Evolutionary conservation across 345 rosid genomes (phyloP).

Genomic region (Reutealis trisperma): DNA sequence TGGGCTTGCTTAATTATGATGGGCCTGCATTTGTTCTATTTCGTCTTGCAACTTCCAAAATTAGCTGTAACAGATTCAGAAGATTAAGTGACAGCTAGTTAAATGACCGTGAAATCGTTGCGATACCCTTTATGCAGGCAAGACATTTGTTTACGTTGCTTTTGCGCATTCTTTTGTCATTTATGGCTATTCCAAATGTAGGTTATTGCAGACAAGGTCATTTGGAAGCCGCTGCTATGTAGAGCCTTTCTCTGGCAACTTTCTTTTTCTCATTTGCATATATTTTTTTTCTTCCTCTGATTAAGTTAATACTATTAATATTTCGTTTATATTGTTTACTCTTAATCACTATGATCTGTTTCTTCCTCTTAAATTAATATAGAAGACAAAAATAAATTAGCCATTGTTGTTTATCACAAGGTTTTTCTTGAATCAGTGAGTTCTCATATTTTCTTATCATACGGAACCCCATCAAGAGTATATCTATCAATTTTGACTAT

Average conservation of each 20-base stretch:
- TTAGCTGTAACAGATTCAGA: conserved; percentile 7
- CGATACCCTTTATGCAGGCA: not conserved
- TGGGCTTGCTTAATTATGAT: not conserved
- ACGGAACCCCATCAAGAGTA: not conserved
- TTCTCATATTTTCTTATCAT: conserved; percentile 14
- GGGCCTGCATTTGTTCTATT: conserved; percentile 8
- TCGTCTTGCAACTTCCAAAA: conserved; percentile 20
- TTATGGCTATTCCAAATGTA: conserved; percentile 20
- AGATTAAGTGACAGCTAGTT: conserved; percentile 14
- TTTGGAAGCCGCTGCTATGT: conserved; percentile 5
- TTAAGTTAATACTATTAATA: conserved; percentile 21
- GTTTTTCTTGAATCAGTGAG: conserved; percentile 4
- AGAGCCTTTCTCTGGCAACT: conserved; percentile 17
- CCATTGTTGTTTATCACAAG: conserved; percentile 15
- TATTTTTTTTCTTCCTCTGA: conserved; percentile 2
- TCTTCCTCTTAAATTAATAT: conserved; percentile 12
- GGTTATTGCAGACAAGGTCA: conserved; percentile 9
- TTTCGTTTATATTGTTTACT: conserved; percentile 23
- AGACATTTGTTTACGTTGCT: conserved; percentile 17
- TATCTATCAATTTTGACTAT: conserved; percentile 23
- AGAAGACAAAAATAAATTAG: conserved; percentile 19
- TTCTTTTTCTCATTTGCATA: conserved; percentile 15
- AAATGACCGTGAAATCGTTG: conserved; percentile 5
- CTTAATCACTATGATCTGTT: conserved; percentile 14
- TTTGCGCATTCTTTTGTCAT: conserved; percentile 12